Evolutionary conservation across 2,329 filamentous ascomycete species (phyloP), one percentile per base, ranked within the genome.

Genomic region (Fusarium goolgardi): DNA sequence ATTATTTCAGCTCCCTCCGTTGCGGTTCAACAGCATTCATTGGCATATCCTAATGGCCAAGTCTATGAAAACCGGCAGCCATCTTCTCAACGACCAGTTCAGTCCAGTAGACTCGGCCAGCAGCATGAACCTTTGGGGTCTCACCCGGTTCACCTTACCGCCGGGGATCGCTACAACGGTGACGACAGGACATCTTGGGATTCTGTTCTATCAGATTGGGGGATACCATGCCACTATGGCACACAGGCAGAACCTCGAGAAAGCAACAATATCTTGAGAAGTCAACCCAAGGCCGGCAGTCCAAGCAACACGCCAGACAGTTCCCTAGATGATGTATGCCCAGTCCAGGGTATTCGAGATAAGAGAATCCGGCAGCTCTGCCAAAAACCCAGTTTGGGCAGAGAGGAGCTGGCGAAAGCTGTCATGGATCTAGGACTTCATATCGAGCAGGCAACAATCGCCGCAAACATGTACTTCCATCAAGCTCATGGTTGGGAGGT

Each of bases 51-150:
- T n/a, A 25, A 39, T 16, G 37, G 23, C 39, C 18, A 45, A 18
- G 18, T 32, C 23, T 21, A 37, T 32, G 39, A 23, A 9, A 34
- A 39, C 18, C 35, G 6, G 16, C 20, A 43, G 20, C 16, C 27
- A 23, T 29, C 21, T 16, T 57, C 13, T 15, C 37, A 23, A 15
- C 29, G 25, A 16, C 13, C 4, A 13, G 12, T 32, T 31, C 27
- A 31, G n/a, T 25, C 8, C 23, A 35, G 39, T 20, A 51, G 15
- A 25, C 43, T 50, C 34, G 37, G 21, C 10, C 25, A 29, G 13
- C 46, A 10, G 21, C 29, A 41, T 25, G 65, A 56, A 23, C 23
- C 43, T 7, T 37, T 63, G 4, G 20, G 41, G 20, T 67, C 59
- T 49, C 50, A 63, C 29, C 59, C 51, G 8, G 21, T 40, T 21